Conservation (phyloP, 257 asterid species). For the Anisodus tanguticus region DNA sequence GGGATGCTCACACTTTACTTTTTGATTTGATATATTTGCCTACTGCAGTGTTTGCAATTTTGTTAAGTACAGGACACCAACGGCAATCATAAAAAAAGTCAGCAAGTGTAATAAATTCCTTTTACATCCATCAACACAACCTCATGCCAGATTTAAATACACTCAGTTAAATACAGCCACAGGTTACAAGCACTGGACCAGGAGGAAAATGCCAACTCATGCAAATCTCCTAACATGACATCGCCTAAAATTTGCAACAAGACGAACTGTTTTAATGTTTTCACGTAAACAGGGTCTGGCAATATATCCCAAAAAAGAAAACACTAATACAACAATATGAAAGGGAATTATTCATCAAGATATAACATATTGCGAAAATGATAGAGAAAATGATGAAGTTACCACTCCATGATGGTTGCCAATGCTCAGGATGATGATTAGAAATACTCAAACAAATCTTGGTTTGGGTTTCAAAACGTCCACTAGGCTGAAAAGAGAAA, state of each 20-base stretch:
- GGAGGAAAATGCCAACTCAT: not conserved
- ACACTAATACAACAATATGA: not conserved
- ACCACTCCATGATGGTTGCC: constrained; percentile 99
- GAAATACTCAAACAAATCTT: constrained; percentile 98
- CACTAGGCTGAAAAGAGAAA: constrained; percentile 70
- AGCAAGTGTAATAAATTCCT: not conserved
- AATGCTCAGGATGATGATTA: constrained; percentile 97
- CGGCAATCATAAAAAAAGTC: not conserved
- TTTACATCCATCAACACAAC: constrained; percentile 17
- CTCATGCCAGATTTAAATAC: not conserved
- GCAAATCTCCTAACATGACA: not conserved
- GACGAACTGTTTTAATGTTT: not conserved
- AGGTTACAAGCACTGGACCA: not conserved
- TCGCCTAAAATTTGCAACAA: not conserved
- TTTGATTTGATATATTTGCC: not conserved
- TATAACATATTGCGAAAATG: not conserved
- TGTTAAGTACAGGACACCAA: constrained; percentile 10
- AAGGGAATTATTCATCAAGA: constrained; percentile 1
- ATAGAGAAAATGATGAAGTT: constrained; percentile 22
- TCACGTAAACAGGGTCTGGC: not conserved
- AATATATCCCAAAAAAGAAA: not conserved
- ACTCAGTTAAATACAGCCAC: not conserved
- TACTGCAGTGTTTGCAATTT: not conserved
- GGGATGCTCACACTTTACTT: not conserved
- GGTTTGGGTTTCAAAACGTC: constrained; percentile 94